Conservation (phyloP, 768 basidiomycete species). For the Hypholoma sublateritium region DNA sequence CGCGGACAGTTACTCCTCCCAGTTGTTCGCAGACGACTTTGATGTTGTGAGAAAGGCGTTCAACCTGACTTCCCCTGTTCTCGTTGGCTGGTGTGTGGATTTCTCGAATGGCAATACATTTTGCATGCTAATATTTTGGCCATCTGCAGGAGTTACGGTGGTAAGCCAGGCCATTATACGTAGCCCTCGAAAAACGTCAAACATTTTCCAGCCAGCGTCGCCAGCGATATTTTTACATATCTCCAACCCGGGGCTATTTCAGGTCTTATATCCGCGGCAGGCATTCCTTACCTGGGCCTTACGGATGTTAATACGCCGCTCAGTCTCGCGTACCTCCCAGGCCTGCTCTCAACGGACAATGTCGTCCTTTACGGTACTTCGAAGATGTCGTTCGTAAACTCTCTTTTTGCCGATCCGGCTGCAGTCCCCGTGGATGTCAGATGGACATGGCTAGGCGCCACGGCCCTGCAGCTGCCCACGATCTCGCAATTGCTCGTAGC, state of each 20-base stretch:
- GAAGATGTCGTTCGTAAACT: neutral
- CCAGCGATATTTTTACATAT: conserved; percentile 6
- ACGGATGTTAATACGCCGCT: neutral
- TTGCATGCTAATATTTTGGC: too few relatives aligned
- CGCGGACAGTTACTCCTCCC: neutral
- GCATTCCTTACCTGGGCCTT: neutral
- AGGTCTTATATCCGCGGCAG: conserved; percentile 4
- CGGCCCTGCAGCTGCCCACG: neutral
- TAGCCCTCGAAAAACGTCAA: neutral
- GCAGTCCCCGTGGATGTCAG: neutral
- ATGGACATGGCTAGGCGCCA: neutral
- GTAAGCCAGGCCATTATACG: neutral
- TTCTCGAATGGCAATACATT: neutral
- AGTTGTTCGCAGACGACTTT: conserved; percentile 5
- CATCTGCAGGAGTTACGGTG: conserved; percentile 1
- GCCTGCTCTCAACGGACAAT: neutral
- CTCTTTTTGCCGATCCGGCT: conserved; percentile 1
- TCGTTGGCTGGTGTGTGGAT: conserved; percentile 2
- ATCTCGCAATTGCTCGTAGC: neutral
- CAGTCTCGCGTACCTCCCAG: neutral
- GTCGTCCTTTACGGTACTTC: neutral
- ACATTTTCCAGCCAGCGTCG: neutral
- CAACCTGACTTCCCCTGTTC: neutral
- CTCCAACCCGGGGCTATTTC: neutral
- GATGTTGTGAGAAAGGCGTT: neutral